Evolutionary conservation across 2,329 filamentous ascomycete genomes (phyloP), one percentile per base, ranked within the genome.

Genomic region (Metarhizium robertsii): DNA sequence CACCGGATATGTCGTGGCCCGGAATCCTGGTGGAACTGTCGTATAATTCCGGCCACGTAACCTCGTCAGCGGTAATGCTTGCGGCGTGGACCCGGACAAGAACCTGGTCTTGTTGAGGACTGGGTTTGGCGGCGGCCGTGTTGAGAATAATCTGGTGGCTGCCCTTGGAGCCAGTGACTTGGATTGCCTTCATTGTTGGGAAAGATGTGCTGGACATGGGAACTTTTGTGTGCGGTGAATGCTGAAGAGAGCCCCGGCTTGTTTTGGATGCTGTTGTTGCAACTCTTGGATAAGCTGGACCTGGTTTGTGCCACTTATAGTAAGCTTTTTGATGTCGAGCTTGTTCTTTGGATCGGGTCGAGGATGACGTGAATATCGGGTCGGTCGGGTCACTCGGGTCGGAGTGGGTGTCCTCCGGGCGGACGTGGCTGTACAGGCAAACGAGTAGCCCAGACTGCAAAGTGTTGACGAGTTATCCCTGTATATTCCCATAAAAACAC

Each of bases 1-100:
- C 56, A 20, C 70, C 70, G 2, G 70, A 71, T 18, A 72, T 56
- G 30, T 72, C 70, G 47, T 70, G 69, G 0, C 70, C 70, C 0
- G 70, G 70, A 13, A 72, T 65, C 3, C 64, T 61, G 2, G 55
- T 47, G 1, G 64, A 54, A 0, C 61, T 64, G 2, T 60, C 46
- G 56, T 70, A 71, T 0, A 70, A 50, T 4, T 70, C 70, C 1
- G 59, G 61, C 70, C 70, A 72, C 1, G 60, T 55, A 2, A 69
- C 50, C 36, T 72, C 70, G 52, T 70, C 67, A 25, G 63, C 67
- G 0, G 69, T 72, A 49, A 72, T 55, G 2, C 67, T 69, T 0
- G 69, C 68, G 1, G 70, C 65, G 13, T 67, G 53, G 0, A 71
- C 67, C 3, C 55, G 60, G 53, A 72, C 55, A 6, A 72, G 64